These are phyloP conservation scores for Ustilago tritici DNA, from an alignment of 1,284 basidiomycete species.

Conservation along the genomic window DNA sequence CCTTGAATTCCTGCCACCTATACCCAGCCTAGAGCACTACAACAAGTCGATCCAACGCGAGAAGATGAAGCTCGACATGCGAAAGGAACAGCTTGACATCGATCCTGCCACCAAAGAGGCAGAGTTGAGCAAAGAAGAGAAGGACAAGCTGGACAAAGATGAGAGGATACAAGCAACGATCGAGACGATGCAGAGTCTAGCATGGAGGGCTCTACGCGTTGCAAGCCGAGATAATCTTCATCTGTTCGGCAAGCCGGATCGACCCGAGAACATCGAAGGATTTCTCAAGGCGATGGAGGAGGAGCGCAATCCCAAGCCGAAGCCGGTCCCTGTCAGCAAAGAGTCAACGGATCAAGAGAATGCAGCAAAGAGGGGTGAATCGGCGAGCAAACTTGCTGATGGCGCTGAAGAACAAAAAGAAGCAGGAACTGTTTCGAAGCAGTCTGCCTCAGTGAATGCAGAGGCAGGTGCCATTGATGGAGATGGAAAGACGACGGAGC, in stretches of 20 bases:
- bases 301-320: constrained; percentile 44
- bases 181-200: constrained; percentile 55
- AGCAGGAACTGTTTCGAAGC: background rate
- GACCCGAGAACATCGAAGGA: constrained; percentile 50
- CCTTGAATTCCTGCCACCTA: constrained; percentile 54
- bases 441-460: background rate
- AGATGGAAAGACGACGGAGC: background rate
- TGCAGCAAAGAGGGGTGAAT: background rate
- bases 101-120: constrained; percentile 19
- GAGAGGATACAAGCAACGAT: constrained; percentile 32
- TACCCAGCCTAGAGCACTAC: constrained; percentile 56
- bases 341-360: constrained; percentile 3
- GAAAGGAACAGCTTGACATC: constrained; percentile 52
- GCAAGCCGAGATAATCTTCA: constrained; percentile 49
- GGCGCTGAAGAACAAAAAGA: background rate
- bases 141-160: constrained; percentile 35
- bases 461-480: background rate
- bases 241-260: constrained; percentile 46
- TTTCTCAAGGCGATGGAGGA: constrained; percentile 51
- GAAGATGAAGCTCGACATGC: constrained; percentile 55
- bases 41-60: constrained; percentile 50
- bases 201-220: constrained; percentile 60
- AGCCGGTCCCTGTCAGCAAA: constrained; percentile 1
- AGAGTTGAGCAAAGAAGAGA: constrained; percentile 38
- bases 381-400: background rate